Conservation (phyloP, 345 rosid species). For the Brassica juncea region DNA sequence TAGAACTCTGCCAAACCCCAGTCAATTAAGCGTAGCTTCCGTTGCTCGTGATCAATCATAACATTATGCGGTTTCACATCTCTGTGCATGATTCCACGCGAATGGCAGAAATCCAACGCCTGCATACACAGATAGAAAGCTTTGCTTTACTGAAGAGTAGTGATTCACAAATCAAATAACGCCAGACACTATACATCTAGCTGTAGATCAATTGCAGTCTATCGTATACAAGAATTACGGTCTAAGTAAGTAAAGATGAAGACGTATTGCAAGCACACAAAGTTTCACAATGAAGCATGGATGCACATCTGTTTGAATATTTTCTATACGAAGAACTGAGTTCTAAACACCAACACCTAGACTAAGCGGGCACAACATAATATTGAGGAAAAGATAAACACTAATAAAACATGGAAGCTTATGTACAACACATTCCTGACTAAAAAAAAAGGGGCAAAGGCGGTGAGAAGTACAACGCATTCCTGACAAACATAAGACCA, state of each 20-base stretch:
- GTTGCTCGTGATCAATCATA: slow-evolving; percentile 97
- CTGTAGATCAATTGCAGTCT: not conserved
- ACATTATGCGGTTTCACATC: slow-evolving; percentile 99
- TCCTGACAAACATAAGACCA: not conserved
- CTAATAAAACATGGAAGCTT: too few species aligned
- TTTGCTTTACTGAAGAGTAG: not conserved
- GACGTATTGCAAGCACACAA: not conserved
- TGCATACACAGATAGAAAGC: slow-evolving; percentile 20
- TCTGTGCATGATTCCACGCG: slow-evolving; percentile 98
- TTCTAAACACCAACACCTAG: not conserved
- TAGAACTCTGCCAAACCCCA: slow-evolving; percentile 99
- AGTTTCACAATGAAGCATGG: not conserved
- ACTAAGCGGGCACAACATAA: not conserved
- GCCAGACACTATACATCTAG: not conserved
- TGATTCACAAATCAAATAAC: not conserved
- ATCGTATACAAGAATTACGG: not conserved
- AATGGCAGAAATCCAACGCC: slow-evolving; percentile 98
- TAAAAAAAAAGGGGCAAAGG: not conserved
- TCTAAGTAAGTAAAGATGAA: not conserved
- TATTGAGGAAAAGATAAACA: not conserved
- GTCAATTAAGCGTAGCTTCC: slow-evolving; percentile 92
- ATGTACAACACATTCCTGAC: too few species aligned
- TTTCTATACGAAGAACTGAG: not conserved
- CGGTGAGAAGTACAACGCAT: not conserved
- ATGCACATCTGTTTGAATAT: not conserved